Evolutionary conservation across 164 flowering plant genomes (phyloP).

Genomic region (Vitis cinerea): DNA sequence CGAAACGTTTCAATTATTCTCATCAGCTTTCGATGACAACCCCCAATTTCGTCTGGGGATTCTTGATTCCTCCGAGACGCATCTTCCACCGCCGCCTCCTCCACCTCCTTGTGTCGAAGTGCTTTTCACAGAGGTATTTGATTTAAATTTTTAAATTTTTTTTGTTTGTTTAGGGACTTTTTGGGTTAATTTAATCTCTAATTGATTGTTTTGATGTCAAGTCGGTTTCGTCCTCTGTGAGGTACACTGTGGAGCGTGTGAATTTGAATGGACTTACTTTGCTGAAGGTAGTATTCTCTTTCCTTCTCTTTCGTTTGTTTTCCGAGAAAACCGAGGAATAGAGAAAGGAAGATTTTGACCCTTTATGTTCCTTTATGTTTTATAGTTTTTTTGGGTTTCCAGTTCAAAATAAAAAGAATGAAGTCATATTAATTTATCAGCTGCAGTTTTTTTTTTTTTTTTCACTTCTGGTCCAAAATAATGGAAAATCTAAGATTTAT

Average conservation of each 20-base stretch:
- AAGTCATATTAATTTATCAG: too few relatives aligned
- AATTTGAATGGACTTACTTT: constrained; percentile 52
- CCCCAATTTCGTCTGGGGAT: constrained; percentile 36
- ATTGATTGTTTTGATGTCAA: neutral
- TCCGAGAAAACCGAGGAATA: neutral
- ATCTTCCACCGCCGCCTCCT: constrained; percentile 49
- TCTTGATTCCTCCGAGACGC: constrained; percentile 37
- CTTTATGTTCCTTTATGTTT: too few relatives aligned
- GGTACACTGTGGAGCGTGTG: constrained; percentile 55
- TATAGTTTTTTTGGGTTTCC: too few relatives aligned
- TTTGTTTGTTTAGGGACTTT: neutral
- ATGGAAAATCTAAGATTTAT: neutral
- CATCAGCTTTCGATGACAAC: constrained; percentile 23
- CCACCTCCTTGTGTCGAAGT: constrained; percentile 83
- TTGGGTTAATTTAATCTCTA: neutral
- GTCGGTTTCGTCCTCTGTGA: constrained; percentile 45
- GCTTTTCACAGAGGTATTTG: constrained; percentile 50
- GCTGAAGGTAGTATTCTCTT: constrained; percentile 53
- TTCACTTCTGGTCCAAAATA: neutral
- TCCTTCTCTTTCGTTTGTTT: constrained; percentile 2
- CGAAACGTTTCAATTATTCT: constrained; percentile 30
- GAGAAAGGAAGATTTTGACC: neutral
- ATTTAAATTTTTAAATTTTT: neutral
- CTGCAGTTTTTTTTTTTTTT: neutral
- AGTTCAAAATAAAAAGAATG: too few relatives aligned